Evolutionary conservation across 2,329 filamentous ascomycete species (phyloP).

Genomic region (Trichoderma endophyticum): DNA sequence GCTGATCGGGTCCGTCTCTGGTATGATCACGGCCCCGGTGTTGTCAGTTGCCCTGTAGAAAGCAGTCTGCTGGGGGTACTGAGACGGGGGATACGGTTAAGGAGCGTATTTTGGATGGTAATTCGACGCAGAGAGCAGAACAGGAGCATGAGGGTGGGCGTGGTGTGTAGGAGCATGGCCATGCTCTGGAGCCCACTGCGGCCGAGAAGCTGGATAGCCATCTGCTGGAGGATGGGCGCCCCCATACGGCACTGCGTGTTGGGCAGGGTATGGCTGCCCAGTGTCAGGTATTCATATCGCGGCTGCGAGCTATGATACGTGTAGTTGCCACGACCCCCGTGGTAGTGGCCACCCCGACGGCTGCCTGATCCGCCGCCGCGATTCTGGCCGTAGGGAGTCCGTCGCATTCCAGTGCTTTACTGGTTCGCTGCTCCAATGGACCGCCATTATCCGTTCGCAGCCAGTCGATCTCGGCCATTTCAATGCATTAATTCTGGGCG

Average conservation of each 20-base stretch:
- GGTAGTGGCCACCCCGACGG: slow-evolving; percentile 40
- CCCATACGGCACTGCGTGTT: slow-evolving; percentile 31
- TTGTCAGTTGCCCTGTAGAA: slow-evolving; percentile 22
- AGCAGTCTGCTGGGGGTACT: slow-evolving; percentile 44
- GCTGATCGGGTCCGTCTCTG: no score
- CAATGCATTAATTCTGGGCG: no score
- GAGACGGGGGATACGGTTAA: slow-evolving; percentile 47
- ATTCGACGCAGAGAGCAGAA: slow-evolving; percentile 50
- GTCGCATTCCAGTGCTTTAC: no score
- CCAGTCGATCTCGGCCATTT: no score
- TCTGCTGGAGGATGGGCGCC: slow-evolving; percentile 36
- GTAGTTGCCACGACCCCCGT: slow-evolving; percentile 40
- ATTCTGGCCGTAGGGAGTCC: slow-evolving; percentile 35
- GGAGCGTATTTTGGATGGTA: slow-evolving; percentile 60
- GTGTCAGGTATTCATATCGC: slow-evolving; percentile 42
- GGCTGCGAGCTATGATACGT: slow-evolving; percentile 33
- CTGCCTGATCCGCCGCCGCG: slow-evolving; percentile 38
- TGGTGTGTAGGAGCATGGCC: slow-evolving; percentile 36
- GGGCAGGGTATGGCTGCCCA: slow-evolving; percentile 36
- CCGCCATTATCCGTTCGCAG: no score
- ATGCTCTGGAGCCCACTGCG: slow-evolving; percentile 43
- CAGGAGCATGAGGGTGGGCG: slow-evolving; percentile 44
- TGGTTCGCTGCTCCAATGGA: no score
- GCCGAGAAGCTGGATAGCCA: slow-evolving; percentile 38
- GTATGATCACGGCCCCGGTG: no score